phyloP scores from a whole-genome alignment of 352 stramenopile genomes.

The Phytophthora quininea region DNA sequence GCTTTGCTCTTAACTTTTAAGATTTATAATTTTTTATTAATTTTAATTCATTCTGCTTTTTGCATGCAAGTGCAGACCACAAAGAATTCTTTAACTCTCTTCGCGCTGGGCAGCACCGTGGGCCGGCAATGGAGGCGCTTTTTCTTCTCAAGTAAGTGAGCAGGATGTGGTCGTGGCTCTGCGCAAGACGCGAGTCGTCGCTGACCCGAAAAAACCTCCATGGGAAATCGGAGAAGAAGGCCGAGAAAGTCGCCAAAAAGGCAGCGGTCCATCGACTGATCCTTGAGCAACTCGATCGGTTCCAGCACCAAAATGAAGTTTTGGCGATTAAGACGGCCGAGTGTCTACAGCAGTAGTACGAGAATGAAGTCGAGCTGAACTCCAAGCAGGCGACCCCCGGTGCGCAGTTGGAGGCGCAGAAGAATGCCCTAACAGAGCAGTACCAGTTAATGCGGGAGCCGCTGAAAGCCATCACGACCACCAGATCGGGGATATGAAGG shows the following conservation, averaged over 20 bases:
- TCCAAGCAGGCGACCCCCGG: slow-evolving; percentile 5
- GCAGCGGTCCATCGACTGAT: slow-evolving; percentile 9
- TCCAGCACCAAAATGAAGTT: slow-evolving; percentile 7
- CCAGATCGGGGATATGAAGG: slow-evolving; percentile 13
- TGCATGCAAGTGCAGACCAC: slow-evolving; percentile 6
- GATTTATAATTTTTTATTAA: no score
- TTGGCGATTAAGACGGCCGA: slow-evolving; percentile 5
- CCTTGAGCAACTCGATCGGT: slow-evolving; percentile 11
- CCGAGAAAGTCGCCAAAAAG: slow-evolving; percentile 13
- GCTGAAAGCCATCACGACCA: slow-evolving; percentile 5
- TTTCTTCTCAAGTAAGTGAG: slow-evolving; percentile 9
- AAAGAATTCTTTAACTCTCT: slow-evolving; percentile 15
- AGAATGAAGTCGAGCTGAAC: slow-evolving; percentile 16
- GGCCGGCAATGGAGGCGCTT: slow-evolving; percentile 5
- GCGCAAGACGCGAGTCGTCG: slow-evolving; percentile 5
- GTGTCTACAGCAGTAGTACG: slow-evolving; percentile 6
- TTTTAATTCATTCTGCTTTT: slow-evolving; percentile 8
- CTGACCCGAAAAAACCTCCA: slow-evolving; percentile 4
- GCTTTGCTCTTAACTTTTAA: slow-evolving; percentile 1
- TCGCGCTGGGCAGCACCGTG: slow-evolving; percentile 14
- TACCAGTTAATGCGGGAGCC: slow-evolving; percentile 11
- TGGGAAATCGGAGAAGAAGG: slow-evolving; percentile 6
- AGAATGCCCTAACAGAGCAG: slow-evolving; percentile 8
- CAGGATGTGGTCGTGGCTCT: neutral
- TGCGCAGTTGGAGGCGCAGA: slow-evolving; percentile 8